Evolutionary conservation across 176 grass and related monocot genomes (phyloP).

Genomic region (Phyllostachys edulis): DNA sequence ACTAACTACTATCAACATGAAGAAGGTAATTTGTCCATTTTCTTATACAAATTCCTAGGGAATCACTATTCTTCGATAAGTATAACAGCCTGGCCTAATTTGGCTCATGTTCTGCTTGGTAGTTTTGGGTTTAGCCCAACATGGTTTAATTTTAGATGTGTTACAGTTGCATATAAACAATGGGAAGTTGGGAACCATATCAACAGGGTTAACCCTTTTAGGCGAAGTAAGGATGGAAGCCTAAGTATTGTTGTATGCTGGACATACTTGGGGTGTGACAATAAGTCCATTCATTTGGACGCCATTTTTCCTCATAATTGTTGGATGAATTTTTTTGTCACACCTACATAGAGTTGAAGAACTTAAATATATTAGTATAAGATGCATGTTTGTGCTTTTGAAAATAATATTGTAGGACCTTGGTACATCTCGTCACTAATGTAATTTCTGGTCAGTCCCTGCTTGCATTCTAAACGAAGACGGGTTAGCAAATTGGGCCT

Average conservation of each 20-base stretch:
- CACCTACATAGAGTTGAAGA: background rate
- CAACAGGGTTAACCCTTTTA: background rate
- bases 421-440: background rate
- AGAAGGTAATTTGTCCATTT: background rate
- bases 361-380: background rate
- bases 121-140: background rate
- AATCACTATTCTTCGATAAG: slow-evolving; percentile 2
- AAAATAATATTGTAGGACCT: background rate
- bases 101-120: background rate
- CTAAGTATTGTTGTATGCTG: background rate
- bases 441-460: background rate
- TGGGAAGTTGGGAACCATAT: background rate
- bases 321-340: background rate
- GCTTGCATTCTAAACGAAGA: background rate
- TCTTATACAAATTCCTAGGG: background rate
- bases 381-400: background rate
- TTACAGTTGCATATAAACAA: background rate
- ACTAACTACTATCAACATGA: background rate
- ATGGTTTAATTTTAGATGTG: slow-evolving; percentile 7
- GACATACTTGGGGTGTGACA: background rate
- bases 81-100: background rate
- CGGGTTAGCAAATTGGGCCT: background rate
- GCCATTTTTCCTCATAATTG: background rate
- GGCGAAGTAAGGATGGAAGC: background rate
- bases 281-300: background rate